A percentile compares a stretch with the other conserved stretches of the same genome.
Evolutionary conservation across 805 yeast species (phyloP).

Genomic region (Candida boleticola): DNA sequence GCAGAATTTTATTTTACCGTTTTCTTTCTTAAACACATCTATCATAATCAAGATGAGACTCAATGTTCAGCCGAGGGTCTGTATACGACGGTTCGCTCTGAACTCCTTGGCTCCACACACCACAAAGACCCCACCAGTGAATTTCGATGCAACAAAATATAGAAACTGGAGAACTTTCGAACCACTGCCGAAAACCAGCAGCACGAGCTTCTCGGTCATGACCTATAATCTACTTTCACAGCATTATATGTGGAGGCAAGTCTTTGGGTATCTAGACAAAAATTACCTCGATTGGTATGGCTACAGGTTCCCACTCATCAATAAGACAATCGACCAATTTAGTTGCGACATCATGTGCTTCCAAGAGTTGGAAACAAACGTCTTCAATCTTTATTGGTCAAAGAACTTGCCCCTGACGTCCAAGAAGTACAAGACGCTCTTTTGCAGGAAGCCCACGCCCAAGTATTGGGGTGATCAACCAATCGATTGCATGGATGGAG

Average conservation of each 20-base stretch:
- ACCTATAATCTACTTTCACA: slow-evolving; percentile 49
- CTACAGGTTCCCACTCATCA: slow-evolving; percentile 39
- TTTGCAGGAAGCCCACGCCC: slow-evolving; percentile 50
- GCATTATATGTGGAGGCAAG: slow-evolving; percentile 60
- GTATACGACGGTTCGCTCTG: slow-evolving; percentile 1
- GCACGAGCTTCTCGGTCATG: slow-evolving; percentile 24
- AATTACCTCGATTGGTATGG: slow-evolving; percentile 47
- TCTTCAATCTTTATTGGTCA: slow-evolving; percentile 42
- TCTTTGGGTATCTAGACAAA: slow-evolving; percentile 50
- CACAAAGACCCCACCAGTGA: slow-evolving; percentile 6
- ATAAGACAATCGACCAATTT: slow-evolving; percentile 30
- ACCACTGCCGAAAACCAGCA: slow-evolving; percentile 1
- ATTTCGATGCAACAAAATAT: slow-evolving; percentile 21
- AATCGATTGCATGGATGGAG: slow-evolving; percentile 55
- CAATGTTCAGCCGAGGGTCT: too few species aligned
- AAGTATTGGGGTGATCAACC: slow-evolving; percentile 47
- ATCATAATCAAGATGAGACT: too few species aligned
- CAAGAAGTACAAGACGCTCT: slow-evolving; percentile 45
- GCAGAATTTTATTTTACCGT: too few species aligned
- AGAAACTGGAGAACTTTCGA: slow-evolving; percentile 20
- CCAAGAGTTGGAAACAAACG: slow-evolving; percentile 48
- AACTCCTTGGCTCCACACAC: slow-evolving; percentile 2
- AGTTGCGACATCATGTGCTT: slow-evolving; percentile 60
- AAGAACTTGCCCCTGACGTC: slow-evolving; percentile 18
- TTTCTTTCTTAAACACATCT: too few species aligned